Evolutionary conservation across 2,329 filamentous ascomycete genomes (phyloP).

Genomic region (Aureobasidium sp.): DNA sequence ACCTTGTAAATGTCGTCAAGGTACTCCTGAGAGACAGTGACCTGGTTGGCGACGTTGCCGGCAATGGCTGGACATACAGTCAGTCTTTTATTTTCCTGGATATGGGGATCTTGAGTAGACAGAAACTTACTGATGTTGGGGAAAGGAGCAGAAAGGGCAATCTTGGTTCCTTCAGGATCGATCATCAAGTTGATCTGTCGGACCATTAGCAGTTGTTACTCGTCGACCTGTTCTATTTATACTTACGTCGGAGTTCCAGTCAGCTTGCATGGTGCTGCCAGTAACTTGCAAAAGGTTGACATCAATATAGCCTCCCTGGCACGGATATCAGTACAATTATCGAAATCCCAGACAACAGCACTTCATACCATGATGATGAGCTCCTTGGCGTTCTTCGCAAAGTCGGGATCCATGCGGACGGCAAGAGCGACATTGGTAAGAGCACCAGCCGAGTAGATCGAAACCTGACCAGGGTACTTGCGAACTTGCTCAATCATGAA

Average conservation of each 20-base stretch:
- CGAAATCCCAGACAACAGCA: neutral
- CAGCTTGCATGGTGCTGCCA: slow-evolving; percentile 18
- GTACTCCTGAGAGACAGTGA: slow-evolving; percentile 35
- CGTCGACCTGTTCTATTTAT: slow-evolving; percentile 16
- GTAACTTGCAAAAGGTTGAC: slow-evolving; percentile 27
- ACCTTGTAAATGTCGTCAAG: slow-evolving; percentile 34
- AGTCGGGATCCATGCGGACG: slow-evolving; percentile 39
- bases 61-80: slow-evolving; percentile 28
- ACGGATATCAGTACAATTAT: neutral
- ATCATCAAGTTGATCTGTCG: slow-evolving; percentile 45
- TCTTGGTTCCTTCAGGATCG: slow-evolving; percentile 45
- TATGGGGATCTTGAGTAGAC: neutral
- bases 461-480: slow-evolving; percentile 45
- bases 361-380: slow-evolving; percentile 38
- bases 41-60: slow-evolving; percentile 43
- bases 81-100: neutral
- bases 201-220: slow-evolving; percentile 19
- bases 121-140: slow-evolving; percentile 30
- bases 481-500: slow-evolving; percentile 42
- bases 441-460: slow-evolving; percentile 40
- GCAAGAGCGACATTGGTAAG: slow-evolving; percentile 46
- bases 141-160: slow-evolving; percentile 42
- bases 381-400: slow-evolving; percentile 41
- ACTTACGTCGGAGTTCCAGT: slow-evolving; percentile 14
- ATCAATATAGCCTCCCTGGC: slow-evolving; percentile 41